These are phyloP conservation scores for Fusarium austroafricanum DNA, from an alignment of 2,329 filamentous ascomycete species.

Conservation along the genomic window DNA sequence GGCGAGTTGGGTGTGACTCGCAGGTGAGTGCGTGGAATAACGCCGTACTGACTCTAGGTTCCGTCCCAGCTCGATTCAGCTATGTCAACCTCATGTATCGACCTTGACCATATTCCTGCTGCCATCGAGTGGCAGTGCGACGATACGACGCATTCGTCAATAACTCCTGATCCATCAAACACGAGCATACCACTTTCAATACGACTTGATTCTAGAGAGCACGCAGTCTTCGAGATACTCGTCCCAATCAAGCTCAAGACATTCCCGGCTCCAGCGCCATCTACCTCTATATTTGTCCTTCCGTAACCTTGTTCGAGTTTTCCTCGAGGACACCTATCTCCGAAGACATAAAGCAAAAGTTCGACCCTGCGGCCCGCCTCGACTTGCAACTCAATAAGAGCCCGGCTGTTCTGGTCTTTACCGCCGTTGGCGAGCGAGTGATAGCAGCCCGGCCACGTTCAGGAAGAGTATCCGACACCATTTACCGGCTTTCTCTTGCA, in stretches of 20 bases:
- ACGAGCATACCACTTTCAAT: too few species aligned
- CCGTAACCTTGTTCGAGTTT: slow-evolving; percentile 1
- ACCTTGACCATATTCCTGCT: slow-evolving; percentile 3
- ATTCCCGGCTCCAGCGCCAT: slow-evolving; percentile 1
- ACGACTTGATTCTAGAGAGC: not conserved
- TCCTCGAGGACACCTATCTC: not conserved
- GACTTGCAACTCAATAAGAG: slow-evolving; percentile 1
- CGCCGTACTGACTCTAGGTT: too few species aligned
- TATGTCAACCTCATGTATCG: slow-evolving; percentile 14
- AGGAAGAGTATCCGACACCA: slow-evolving; percentile 4
- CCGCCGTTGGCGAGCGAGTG: not conserved
- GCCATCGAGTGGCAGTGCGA: slow-evolving; percentile 12
- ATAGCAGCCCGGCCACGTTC: slow-evolving; percentile 8
- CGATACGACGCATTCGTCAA: not conserved
- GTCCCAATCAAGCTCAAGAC: slow-evolving; percentile 14
- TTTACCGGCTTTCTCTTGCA: not conserved
- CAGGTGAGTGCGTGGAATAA: not conserved
- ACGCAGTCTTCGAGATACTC: slow-evolving; percentile 6
- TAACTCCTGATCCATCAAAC: slow-evolving; percentile 1
- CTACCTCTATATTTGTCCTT: slow-evolving; percentile 3
- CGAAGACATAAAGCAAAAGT: not conserved
- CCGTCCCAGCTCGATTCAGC: too few species aligned
- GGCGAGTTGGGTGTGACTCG: not conserved
- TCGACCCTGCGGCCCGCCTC: not conserved
- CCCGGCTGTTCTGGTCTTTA: slow-evolving; percentile 5